A percentile compares a stretch with the other conserved stretches of the same genome.
phyloP scores from a whole-genome alignment of 2,329 filamentous ascomycete genomes.

The Fusarium sacchari region DNA sequence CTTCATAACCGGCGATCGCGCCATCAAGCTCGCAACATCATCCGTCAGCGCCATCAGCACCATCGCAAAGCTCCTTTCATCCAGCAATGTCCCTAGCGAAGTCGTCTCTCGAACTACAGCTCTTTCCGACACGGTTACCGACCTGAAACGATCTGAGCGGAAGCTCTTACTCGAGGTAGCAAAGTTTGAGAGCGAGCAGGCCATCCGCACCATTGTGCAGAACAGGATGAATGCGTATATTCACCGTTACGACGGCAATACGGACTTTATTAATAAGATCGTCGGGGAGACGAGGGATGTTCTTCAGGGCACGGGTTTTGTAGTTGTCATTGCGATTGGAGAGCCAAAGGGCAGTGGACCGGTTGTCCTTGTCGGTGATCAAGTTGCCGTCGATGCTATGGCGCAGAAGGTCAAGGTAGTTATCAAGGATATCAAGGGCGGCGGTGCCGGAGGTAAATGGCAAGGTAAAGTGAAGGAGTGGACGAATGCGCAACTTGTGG shows the following conservation, averaged over 20 bases:
- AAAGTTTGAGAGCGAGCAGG: slow-evolving; percentile 43
- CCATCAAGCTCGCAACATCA: slow-evolving; percentile 35
- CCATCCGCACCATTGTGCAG: slow-evolving; percentile 10
- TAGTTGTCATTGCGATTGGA: slow-evolving; percentile 41
- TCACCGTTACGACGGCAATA: slow-evolving; percentile 37
- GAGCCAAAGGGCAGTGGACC: slow-evolving; percentile 40
- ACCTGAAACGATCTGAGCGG: slow-evolving; percentile 40
- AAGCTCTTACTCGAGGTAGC: slow-evolving; percentile 46
- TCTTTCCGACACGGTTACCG: slow-evolving; percentile 26
- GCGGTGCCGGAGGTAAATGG: slow-evolving; percentile 46
- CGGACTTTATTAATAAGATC: slow-evolving; percentile 47
- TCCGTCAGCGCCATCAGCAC: slow-evolving; percentile 39
- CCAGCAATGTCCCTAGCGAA: slow-evolving; percentile 33
- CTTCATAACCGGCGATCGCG: slow-evolving; percentile 44
- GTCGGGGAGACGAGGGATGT: slow-evolving; percentile 38
- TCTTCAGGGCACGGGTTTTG: slow-evolving; percentile 15
- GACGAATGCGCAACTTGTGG: slow-evolving; percentile 37
- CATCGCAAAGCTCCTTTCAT: slow-evolving; percentile 43
- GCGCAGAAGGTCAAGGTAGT: slow-evolving; percentile 27
- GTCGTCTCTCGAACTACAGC: slow-evolving; percentile 26
- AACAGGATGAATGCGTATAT: slow-evolving; percentile 37
- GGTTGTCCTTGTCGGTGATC: slow-evolving; percentile 41
- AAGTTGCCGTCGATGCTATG: slow-evolving; percentile 31
- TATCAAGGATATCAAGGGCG: slow-evolving; percentile 43
- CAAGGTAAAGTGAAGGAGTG: slow-evolving; percentile 47